A percentile compares a stretch with the other conserved stretches of the same genome.
Evolutionary conservation across 805 yeast genomes (phyloP).

Genomic region (Jamesozyma lodderae): DNA sequence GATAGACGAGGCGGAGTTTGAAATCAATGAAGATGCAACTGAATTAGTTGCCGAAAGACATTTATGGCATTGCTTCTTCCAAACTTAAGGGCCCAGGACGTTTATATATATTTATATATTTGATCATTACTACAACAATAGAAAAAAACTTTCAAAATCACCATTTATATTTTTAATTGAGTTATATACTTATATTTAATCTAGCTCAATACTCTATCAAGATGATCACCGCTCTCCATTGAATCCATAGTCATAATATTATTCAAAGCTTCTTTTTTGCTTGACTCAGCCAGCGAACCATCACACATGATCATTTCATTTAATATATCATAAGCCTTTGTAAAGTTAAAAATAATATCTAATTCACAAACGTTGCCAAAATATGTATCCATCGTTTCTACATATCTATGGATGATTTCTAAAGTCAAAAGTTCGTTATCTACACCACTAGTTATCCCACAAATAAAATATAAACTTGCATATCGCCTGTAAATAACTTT

Average conservation of each 20-base stretch:
- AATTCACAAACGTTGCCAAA: conserved; percentile 95
- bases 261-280: conserved; percentile 68
- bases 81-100: neutral
- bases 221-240: conserved; percentile 66
- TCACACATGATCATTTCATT: conserved; percentile 79
- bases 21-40: conserved; percentile 20
- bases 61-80: conserved; percentile 27
- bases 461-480: conserved; percentile 85
- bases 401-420: conserved; percentile 85
- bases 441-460: conserved; percentile 45
- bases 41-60: conserved; percentile 25
- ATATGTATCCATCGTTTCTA: conserved; percentile 92
- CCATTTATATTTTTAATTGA: no score
- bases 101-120: no score
- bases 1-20: conserved; percentile 17
- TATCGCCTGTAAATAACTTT: conserved; percentile 87
- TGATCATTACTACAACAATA: neutral
- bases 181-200: no score
- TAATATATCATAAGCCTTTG: conserved; percentile 82
- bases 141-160: no score
- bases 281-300: conserved; percentile 79
- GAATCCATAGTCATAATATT: conserved; percentile 80
- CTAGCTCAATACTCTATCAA: conserved; percentile 35
- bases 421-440: conserved; percentile 81
- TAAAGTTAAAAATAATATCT: conserved; percentile 93